Base-by-base conservation (phyloP, 2,329 filamentous ascomycete species). In the Aspergillus cejpii region DNA sequence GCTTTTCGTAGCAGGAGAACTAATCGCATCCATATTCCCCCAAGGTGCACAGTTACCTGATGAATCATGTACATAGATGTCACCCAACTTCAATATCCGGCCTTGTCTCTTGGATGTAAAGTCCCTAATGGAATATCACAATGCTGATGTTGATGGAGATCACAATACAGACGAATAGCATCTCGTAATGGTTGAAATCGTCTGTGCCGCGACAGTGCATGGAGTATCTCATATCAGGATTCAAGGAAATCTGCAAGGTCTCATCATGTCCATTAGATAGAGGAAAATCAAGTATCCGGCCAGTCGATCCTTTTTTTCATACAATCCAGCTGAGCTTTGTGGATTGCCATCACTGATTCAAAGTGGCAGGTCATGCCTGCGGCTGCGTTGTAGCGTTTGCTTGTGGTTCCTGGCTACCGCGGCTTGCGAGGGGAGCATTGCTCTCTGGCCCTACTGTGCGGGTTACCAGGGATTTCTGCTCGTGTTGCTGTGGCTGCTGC, bases 401-500 rank as follows among this genome's bases (percentile, higher is more conserved):
- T 17, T 5, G 31, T 34, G 14, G 10, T 15, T 10, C 10, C 8
- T 24, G 23, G 8, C 15, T 19, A 8, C 31, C 31, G 10, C 17
- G 7, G 17, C 17, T 5, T 34, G 31, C 15, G 7, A 19, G 15
- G 15, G 31, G 10, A 15, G 8, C 31, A 20, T 15, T 19, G 17
- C 17, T 3, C 20, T 28, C 20, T 34, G 19, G 7, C 12, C 21
- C 21, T 6, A n/a, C 15, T 43, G 31, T 20, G 8, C 29, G 39
- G 14, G 4, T 34, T 17, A 17, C n/a, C 6, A 41, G 29, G 10
- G 39, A 26, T 26, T 20, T 19, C 19, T 43, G 41, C 17, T 37
- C 28, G 7, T 4, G 29, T 42, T 36, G 45, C 17, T 38, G 49
- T 29, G 38, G 55, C 47, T 47, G 50, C 33, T 58, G 54, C 24